Evolutionary conservation across 371 early-diverging fungal species (phyloP), one percentile per base, ranked within the genome.

Genomic region (Polyrhizophydium stewartii): DNA sequence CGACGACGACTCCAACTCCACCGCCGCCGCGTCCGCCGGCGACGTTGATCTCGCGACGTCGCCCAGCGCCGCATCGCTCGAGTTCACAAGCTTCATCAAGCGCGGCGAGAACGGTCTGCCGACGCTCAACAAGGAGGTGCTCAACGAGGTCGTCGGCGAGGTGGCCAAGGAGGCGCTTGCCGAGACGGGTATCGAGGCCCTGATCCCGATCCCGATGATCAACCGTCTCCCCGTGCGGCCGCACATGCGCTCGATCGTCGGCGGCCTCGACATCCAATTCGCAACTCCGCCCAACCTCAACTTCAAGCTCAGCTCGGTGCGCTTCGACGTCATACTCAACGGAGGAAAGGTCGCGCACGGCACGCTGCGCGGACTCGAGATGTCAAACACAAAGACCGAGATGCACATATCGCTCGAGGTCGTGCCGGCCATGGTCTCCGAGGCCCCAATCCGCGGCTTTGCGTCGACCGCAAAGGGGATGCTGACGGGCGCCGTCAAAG

Each of bases 391-490:
- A 19, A 12, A 24, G 3, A 46, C 43, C 25, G 7, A 31, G 19
- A 25, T 30, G 16, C n/a, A 22, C 28, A 45, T 62, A 6, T 21
- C 32, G 12, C 1, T 62, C 25, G 62, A 62, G 51, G 47, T 62
- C n/a, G 45, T 53, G 35, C 55, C 62, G 16, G 32, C 50, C 16
- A 50, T 46, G n/a, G 10, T 35, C 22, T 62, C 62, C 22, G 28
- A 35, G 3, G 32, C 32, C 38, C 62, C 62, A 9, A n/a, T 62
- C 7, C 33, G 50, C 37, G 62, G 62, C 24, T 22, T 46, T 16
- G 33, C 46, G 16, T 47, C 62, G 24, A 56, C 62, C 19, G 62
- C 62, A 0, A 62, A 45, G n/a, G 62, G 62, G 21, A 50, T 62
- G 19, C 46, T 62, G 7, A 45, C 27, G 22, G 62, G 62, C 6